Evolutionary conservation across 805 yeast genomes (phyloP).

Genomic region (Kodamaea nitidulidarum): DNA sequence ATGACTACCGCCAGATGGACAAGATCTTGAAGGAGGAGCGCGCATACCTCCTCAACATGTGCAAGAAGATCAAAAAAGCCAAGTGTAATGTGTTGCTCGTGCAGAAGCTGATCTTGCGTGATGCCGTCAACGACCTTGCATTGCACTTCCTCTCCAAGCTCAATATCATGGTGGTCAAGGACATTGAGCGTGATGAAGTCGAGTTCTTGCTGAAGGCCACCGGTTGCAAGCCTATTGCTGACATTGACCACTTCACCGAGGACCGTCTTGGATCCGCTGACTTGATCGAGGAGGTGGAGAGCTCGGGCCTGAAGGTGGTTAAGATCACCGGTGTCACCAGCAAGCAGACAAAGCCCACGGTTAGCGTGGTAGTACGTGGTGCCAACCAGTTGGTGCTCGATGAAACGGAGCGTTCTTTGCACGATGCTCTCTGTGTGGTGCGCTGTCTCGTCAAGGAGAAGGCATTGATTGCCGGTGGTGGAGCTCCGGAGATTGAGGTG

Average conservation of each 20-base stretch:
- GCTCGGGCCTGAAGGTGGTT: slow-evolving; percentile 85
- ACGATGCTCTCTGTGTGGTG: slow-evolving; percentile 93
- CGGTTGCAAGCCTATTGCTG: slow-evolving; percentile 96
- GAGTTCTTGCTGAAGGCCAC: slow-evolving; percentile 82
- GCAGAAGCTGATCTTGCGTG: slow-evolving; percentile 90
- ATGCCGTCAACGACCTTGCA: slow-evolving; percentile 91
- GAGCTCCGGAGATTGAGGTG: slow-evolving; percentile 94
- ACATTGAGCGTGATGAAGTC: slow-evolving; percentile 92
- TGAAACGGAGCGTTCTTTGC: slow-evolving; percentile 95
- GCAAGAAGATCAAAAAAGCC: slow-evolving; percentile 94
- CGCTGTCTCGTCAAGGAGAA: slow-evolving; percentile 83
- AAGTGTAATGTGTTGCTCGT: slow-evolving; percentile 89
- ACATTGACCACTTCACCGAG: slow-evolving; percentile 87
- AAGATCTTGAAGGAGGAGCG: slow-evolving; percentile 97
- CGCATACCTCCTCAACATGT: slow-evolving; percentile 87
- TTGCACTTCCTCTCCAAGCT: slow-evolving; percentile 90
- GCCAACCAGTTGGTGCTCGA: slow-evolving; percentile 87
- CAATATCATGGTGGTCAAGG: slow-evolving; percentile 91
- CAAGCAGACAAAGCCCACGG: slow-evolving; percentile 61
- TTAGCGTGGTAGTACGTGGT: slow-evolving; percentile 90
- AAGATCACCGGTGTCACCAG: slow-evolving; percentile 71
- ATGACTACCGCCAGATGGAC: slow-evolving; percentile 98
- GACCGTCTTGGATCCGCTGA: slow-evolving; percentile 92
- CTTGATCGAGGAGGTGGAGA: slow-evolving; percentile 83
- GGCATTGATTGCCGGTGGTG: slow-evolving; percentile 96